Evolutionary conservation across 306 rosid species (phyloP).

Genomic region (Castanospermum australe): DNA sequence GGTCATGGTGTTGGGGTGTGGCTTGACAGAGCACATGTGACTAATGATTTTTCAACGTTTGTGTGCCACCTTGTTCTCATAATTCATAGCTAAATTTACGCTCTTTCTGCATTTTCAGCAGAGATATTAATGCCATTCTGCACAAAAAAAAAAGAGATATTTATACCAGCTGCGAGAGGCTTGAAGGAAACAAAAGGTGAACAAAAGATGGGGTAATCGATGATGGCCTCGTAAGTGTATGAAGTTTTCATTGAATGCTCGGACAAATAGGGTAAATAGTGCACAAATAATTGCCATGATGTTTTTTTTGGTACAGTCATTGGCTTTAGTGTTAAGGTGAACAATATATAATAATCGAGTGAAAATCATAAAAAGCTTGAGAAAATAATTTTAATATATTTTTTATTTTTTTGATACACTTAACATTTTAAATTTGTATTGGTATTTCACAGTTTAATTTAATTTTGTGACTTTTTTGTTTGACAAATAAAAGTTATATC

Average conservation of each 20-base stretch:
- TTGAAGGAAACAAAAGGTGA: conserved; percentile 37
- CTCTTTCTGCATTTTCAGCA: neutral
- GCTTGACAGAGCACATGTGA: conserved; percentile 50
- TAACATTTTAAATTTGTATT: neutral
- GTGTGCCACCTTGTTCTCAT: conserved; percentile 16
- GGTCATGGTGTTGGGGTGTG: conserved; percentile 44
- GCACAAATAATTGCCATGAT: neutral
- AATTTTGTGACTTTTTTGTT: neutral
- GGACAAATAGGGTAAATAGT: neutral
- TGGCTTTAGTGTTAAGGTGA: neutral
- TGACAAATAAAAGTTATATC: too few species aligned
- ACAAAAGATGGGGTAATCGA: neutral
- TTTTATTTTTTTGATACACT: neutral
- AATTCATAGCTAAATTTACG: neutral
- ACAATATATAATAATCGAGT: neutral
- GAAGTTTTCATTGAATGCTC: neutral
- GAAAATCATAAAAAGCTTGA: neutral
- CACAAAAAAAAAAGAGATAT: too few species aligned
- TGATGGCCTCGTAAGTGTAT: conserved; percentile 4
- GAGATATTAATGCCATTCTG: too few species aligned
- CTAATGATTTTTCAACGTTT: conserved; percentile 48
- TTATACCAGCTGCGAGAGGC: conserved; percentile 5
- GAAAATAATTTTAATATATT: neutral
- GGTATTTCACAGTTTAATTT: neutral
- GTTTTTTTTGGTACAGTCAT: neutral